These are phyloP conservation scores for Endothia cerciana DNA, from an alignment of 2,329 filamentous ascomycete genomes.

Conservation along the genomic window DNA sequence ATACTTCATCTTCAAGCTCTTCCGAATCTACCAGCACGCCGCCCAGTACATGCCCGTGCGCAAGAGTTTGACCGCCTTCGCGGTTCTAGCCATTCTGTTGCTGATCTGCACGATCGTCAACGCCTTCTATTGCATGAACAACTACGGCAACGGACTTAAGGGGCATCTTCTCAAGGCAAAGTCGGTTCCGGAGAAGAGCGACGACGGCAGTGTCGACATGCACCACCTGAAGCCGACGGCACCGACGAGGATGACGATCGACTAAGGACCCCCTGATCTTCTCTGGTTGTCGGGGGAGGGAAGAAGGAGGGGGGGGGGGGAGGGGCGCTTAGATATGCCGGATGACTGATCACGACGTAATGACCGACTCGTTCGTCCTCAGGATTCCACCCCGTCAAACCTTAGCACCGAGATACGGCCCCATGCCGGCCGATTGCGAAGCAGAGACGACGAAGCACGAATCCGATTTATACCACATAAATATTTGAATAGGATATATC, in stretches of 20 bases:
- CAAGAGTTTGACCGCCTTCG: slow-evolving; percentile 88
- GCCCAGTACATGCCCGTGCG: slow-evolving; percentile 75
- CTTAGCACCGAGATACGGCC: slow-evolving; percentile 15
- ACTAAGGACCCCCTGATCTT: slow-evolving; percentile 43
- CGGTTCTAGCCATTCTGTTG: slow-evolving; percentile 86
- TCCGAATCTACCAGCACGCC: slow-evolving; percentile 83
- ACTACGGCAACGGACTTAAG: slow-evolving; percentile 90
- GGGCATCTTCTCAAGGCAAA: slow-evolving; percentile 70
- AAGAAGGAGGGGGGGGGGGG: too few species aligned
- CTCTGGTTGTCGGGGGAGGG: not conserved
- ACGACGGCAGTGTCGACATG: slow-evolving; percentile 59
- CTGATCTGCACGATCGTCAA: slow-evolving; percentile 88
- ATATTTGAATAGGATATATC: slow-evolving; percentile 19
- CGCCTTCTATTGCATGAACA: slow-evolving; percentile 83
- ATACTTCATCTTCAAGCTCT: slow-evolving; percentile 98
- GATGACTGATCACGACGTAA: slow-evolving; percentile 23
- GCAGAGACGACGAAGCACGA: slow-evolving; percentile 28
- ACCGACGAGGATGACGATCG: slow-evolving; percentile 64
- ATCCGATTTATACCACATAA: slow-evolving; percentile 22
- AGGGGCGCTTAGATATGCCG: slow-evolving; percentile 19
- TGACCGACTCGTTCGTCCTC: slow-evolving; percentile 23
- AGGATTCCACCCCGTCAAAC: slow-evolving; percentile 22
- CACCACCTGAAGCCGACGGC: slow-evolving; percentile 60
- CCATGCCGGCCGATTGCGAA: slow-evolving; percentile 27
- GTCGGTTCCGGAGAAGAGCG: slow-evolving; percentile 57